phyloP scores from a whole-genome alignment of 805 yeast species.

The Wickerhamomyces canadensis region DNA sequence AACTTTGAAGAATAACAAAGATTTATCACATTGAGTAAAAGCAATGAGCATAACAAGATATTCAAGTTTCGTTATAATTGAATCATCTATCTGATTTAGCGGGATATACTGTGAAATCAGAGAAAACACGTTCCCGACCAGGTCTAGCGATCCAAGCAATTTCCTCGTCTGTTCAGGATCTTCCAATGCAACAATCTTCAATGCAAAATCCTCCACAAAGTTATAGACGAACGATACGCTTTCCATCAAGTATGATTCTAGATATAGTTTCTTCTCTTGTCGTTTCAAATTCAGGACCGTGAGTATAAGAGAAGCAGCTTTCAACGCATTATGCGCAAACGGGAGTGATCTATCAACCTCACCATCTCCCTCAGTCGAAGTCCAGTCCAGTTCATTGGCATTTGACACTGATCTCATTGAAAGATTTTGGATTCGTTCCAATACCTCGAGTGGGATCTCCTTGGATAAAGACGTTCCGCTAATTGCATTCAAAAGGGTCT shows the following conservation, averaged over 20 bases:
- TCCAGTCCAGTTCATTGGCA: constrained; percentile 20
- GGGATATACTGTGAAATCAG: constrained; percentile 17
- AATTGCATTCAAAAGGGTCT: constrained; percentile 17
- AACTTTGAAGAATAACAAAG: constrained; percentile 17
- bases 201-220: constrained; percentile 25
- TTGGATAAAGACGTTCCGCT: constrained; percentile 9
- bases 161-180: no score
- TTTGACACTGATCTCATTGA: constrained; percentile 24
- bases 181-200: not conserved
- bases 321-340: constrained; percentile 9
- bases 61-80: constrained; percentile 51
- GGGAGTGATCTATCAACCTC: constrained; percentile 1
- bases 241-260: constrained; percentile 38
- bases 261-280: constrained; percentile 37
- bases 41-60: constrained; percentile 40
- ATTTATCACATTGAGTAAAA: constrained; percentile 24
- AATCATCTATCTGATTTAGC: constrained; percentile 37
- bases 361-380: constrained; percentile 1
- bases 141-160: constrained; percentile 4
- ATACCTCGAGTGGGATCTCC: constrained; percentile 19
- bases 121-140: constrained; percentile 10
- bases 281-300: constrained; percentile 35
- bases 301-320: constrained; percentile 28
- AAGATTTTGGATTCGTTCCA: constrained; percentile 29
- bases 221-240: constrained; percentile 36